These are phyloP conservation scores for Ambrosiella xylebori DNA, from an alignment of 2,329 filamentous ascomycete species.

Conservation along the genomic window DNA sequence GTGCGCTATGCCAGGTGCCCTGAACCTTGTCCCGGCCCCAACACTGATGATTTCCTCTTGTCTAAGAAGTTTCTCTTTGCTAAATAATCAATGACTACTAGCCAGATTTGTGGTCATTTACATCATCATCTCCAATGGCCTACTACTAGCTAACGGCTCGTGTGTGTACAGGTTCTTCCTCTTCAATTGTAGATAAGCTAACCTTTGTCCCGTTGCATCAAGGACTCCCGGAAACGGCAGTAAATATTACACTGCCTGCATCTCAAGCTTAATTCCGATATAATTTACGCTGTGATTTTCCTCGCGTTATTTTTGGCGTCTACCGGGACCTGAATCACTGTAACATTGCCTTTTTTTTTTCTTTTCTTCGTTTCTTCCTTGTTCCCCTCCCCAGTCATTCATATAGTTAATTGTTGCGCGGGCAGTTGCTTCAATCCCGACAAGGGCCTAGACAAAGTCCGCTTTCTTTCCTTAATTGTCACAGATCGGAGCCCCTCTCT, in stretches of 20 bases:
- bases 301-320: too few species aligned
- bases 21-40: neutral
- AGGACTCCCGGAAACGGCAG: too few species aligned
- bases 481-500: conserved; percentile 1
- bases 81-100: neutral
- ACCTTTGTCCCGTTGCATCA: too few species aligned
- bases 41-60: neutral
- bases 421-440: conserved; percentile 4
- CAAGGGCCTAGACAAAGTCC: conserved; percentile 1
- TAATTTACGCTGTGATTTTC: too few species aligned
- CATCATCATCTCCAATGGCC: neutral
- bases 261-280: too few species aligned
- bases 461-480: conserved; percentile 10
- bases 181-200: too few species aligned
- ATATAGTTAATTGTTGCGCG: neutral
- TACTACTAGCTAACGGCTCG: neutral
- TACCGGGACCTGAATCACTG: too few species aligned
- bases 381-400: too few species aligned
- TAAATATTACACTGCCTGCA: too few species aligned
- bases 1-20: neutral
- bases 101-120: neutral
- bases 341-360: too few species aligned
- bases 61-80: neutral
- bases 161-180: too few species aligned
- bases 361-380: too few species aligned